phyloP scores from a whole-genome alignment of 371 early-diverging fungal species.

The Ordospora pajunii region DNA sequence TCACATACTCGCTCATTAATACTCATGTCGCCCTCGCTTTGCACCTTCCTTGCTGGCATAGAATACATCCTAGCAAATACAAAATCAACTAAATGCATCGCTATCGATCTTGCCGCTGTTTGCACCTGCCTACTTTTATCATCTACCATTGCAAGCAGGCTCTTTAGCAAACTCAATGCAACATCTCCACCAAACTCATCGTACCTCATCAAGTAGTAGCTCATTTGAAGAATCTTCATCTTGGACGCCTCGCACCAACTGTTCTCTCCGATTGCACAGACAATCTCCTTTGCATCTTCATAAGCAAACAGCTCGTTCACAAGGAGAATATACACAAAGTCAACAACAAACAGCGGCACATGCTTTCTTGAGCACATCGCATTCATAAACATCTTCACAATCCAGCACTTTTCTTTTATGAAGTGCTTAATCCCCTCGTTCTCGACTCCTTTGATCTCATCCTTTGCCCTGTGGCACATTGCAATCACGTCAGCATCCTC shows the following conservation, averaged over 20 bases:
- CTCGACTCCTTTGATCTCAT: background rate
- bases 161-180: background rate
- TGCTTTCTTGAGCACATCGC: background rate
- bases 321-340: background rate
- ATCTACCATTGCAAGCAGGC: background rate
- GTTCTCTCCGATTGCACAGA: background rate
- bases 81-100: slow-evolving; percentile 5
- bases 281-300: background rate
- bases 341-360: background rate
- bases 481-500: background rate
- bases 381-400: background rate
- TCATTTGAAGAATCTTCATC: slow-evolving; percentile 22
- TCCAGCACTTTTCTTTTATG: background rate
- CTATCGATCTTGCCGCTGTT: background rate
- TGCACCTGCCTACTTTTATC: slow-evolving; percentile 1
- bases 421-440: background rate
- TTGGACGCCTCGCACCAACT: slow-evolving; percentile 11
- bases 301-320: background rate
- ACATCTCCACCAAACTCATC: slow-evolving; percentile 1
- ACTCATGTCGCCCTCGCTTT: background rate
- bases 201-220: background rate
- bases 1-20: background rate
- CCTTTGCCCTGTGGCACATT: background rate
- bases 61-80: background rate
- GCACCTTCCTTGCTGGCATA: background rate